These are phyloP conservation scores for Allium cepa DNA, from an alignment of 106 monocot species.

Conservation along the genomic window DNA sequence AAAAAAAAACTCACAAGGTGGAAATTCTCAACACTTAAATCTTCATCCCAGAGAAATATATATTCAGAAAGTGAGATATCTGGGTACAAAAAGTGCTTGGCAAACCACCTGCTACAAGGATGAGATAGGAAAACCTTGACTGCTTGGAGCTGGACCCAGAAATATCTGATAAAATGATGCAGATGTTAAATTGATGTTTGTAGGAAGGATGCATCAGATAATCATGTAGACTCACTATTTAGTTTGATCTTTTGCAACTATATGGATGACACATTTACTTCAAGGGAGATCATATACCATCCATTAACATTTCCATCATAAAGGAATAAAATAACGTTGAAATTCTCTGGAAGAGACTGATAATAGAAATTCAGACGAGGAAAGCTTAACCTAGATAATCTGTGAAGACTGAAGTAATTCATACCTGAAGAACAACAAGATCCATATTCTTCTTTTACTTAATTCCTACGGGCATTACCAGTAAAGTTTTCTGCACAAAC, in stretches of 20 bases:
- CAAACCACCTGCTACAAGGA: conserved; percentile 63
- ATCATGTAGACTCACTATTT: conserved; percentile 42
- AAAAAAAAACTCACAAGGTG: conserved; percentile 46
- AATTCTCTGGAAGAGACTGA: conserved; percentile 88
- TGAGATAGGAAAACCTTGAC: neutral
- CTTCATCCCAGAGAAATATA: conserved; percentile 88
- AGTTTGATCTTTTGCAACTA: conserved; percentile 64
- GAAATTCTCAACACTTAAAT: conserved; percentile 60
- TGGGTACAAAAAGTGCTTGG: conserved; percentile 72
- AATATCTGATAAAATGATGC: too few relatives aligned
- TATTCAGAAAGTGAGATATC: conserved; percentile 62
- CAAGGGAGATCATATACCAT: conserved; percentile 59
- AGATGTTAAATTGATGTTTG: too few relatives aligned
- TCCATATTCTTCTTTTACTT: conserved; percentile 53
- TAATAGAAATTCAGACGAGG: conserved; percentile 17
- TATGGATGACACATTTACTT: conserved; percentile 61
- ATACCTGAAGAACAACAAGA: conserved; percentile 56
- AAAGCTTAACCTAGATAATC: neutral
- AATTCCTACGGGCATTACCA: conserved; percentile 65
- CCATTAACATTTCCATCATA: conserved; percentile 80
- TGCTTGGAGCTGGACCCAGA: too few relatives aligned
- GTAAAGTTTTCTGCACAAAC: conserved; percentile 10
- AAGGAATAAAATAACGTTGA: conserved; percentile 61
- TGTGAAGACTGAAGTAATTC: too few relatives aligned
- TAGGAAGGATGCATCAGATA: neutral